phyloP scores from a whole-genome alignment of 768 basidiomycete species.

The Tulasnella sp. region DNA sequence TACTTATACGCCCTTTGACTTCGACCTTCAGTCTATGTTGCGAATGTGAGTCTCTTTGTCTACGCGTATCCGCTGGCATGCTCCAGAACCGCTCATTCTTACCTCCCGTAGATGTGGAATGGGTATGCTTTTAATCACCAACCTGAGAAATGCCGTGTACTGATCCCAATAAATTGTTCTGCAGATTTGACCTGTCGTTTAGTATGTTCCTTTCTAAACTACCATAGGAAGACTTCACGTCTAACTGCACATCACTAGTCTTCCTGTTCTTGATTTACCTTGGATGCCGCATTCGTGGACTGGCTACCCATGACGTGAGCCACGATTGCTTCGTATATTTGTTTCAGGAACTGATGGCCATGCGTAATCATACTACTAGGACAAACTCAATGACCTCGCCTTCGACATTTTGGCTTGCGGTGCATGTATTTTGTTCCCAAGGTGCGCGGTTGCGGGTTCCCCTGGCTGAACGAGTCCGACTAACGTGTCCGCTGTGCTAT shows the following conservation, averaged over 20 bases:
- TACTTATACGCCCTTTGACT: not conserved
- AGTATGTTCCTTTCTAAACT: constrained; percentile 23
- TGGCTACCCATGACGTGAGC: constrained; percentile 40
- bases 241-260: constrained; percentile 34
- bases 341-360: not conserved
- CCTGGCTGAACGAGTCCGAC: not conserved
- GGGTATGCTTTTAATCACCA: constrained; percentile 53
- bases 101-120: constrained; percentile 67
- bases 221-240: constrained; percentile 11
- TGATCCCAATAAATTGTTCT: not conserved
- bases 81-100: not conserved
- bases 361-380: not conserved
- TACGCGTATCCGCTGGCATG: not conserved
- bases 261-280: constrained; percentile 62
- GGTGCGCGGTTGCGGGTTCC: constrained; percentile 36
- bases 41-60: constrained; percentile 47
- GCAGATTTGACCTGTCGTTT: constrained; percentile 40
- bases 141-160: not conserved
- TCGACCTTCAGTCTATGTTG: constrained; percentile 56
- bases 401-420: constrained; percentile 82
- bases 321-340: not conserved
- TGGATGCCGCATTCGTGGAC: constrained; percentile 54
- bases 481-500: not conserved
- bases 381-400: constrained; percentile 46
- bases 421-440: constrained; percentile 77